These are phyloP conservation scores for Tuctoria greenei DNA, from an alignment of 176 grass and related monocot species.

Conservation along the genomic window DNA sequence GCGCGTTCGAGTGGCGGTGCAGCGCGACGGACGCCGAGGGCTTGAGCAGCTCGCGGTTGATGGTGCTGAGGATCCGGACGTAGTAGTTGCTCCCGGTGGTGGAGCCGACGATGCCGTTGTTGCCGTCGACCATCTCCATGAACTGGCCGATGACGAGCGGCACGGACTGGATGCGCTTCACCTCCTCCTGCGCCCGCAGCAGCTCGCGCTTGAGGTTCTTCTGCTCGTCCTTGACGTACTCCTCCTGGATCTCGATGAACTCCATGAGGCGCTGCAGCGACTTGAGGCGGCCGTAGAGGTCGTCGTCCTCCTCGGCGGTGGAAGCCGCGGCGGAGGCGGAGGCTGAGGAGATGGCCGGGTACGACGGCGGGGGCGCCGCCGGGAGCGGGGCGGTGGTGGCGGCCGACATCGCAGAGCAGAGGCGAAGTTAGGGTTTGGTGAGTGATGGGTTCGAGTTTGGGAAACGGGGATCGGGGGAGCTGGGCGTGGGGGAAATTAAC, in stretches of 20 bases:
- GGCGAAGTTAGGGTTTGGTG: too few relatives aligned
- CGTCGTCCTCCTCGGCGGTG: conserved; percentile 55
- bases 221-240: conserved; percentile 92
- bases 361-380: conserved; percentile 40
- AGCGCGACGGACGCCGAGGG: conserved; percentile 80
- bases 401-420: conserved; percentile 39
- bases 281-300: conserved; percentile 84
- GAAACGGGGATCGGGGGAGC: too few relatives aligned
- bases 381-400: conserved; percentile 26
- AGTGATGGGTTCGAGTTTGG: too few relatives aligned
- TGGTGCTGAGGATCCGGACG: conserved; percentile 80
- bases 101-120: conserved; percentile 79
- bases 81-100: conserved; percentile 88
- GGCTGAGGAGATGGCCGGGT: conserved; percentile 17
- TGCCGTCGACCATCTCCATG: conserved; percentile 90
- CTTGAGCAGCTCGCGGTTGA: conserved; percentile 78
- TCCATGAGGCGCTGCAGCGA: conserved; percentile 83
- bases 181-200: conserved; percentile 78
- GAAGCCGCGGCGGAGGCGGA: background rate
- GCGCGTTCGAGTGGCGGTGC: conserved; percentile 81
- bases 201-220: conserved; percentile 79
- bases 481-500: too few relatives aligned
- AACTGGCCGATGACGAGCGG: conserved; percentile 95
- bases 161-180: conserved; percentile 71
- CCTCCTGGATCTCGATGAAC: conserved; percentile 90